Base-by-base conservation (phyloP, 2,329 filamentous ascomycete species). In the Phyllosticta citrichinensis region DNA sequence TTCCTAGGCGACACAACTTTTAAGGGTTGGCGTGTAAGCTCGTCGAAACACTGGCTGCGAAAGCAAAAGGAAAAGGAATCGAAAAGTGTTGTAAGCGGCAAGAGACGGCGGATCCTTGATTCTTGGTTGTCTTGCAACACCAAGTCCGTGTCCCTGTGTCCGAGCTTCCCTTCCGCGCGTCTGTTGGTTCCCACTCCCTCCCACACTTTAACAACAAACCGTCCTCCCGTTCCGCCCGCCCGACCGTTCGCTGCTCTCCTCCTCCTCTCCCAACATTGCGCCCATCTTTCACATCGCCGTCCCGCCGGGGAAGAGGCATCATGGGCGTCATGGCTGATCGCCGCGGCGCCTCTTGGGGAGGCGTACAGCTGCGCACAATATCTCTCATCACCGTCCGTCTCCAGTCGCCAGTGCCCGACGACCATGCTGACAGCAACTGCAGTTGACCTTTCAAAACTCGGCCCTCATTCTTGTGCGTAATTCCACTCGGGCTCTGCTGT, bases 391-490 rank as follows among this genome's bases (percentile, higher is more conserved):
- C 82, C 61, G 86, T 87, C 77, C 62, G 80, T 63, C 9, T 25
- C 4, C 55, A 5, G 9, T 5, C 35, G 11, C 3, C 22, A 33
- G 27, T n/a, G 24, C 47, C 33, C 22, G 8, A 59, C 30, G 17
- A 6, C 60, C 22, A 47, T 54, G 61, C 72, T 74, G 52, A 74
- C 62, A 3, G 20, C 58, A 54, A 14, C 51, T 57, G 52, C 69
- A 92, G 89, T 81, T 93, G 69, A 90, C 86, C 27, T 84, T 89
- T 64, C 87, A 92, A 77, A 92, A 92, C 71, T 91, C 88, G 8
- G 87, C 85, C 25, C 79, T 92, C 63, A 91, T 91, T 63, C 77
- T 93, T 66, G 85, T 87, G 77, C 66, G 75, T 64, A 58, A n/a
- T 30, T 58, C 25, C 53, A 27, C 55, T 22, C 58, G 19, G 19